Evolutionary conservation across 176 grass and related monocot species (phyloP).

Genomic region (Carex pumila): DNA sequence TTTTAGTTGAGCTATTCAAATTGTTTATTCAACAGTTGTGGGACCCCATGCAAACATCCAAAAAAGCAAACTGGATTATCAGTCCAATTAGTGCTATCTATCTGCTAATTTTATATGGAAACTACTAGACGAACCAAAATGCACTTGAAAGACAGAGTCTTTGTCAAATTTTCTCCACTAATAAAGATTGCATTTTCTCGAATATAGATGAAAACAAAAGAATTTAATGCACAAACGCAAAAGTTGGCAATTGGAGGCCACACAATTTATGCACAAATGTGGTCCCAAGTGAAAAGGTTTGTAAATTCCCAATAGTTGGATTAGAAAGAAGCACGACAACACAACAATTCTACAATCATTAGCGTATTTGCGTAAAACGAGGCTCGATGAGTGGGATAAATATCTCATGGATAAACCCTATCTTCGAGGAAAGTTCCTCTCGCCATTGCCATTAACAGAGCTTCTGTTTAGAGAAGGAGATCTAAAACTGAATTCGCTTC

Average conservation of each 20-base stretch:
- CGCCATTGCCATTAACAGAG: neutral
- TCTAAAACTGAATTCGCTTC: neutral
- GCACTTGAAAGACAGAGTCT: neutral
- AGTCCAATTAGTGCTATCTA: neutral
- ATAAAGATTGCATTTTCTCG: neutral
- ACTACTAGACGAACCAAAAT: neutral
- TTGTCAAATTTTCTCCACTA: neutral
- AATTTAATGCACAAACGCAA: neutral
- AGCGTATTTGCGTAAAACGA: neutral
- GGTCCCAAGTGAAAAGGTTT: slow-evolving; percentile 5
- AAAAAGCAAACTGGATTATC: neutral
- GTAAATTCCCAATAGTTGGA: neutral
- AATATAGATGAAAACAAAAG: neutral
- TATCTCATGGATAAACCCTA: slow-evolving; percentile 5
- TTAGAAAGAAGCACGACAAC: neutral
- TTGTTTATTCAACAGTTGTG: neutral
- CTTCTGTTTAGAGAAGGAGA: neutral
- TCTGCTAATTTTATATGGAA: neutral
- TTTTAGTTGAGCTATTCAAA: neutral
- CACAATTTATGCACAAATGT: neutral
- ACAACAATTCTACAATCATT: neutral
- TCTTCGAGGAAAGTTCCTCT: neutral
- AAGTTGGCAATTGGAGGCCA: neutral
- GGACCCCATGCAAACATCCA: neutral
- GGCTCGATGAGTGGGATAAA: neutral